Evolutionary conservation across 2,329 filamentous ascomycete species (phyloP).

Genomic region (Fonsecaea nubica): DNA sequence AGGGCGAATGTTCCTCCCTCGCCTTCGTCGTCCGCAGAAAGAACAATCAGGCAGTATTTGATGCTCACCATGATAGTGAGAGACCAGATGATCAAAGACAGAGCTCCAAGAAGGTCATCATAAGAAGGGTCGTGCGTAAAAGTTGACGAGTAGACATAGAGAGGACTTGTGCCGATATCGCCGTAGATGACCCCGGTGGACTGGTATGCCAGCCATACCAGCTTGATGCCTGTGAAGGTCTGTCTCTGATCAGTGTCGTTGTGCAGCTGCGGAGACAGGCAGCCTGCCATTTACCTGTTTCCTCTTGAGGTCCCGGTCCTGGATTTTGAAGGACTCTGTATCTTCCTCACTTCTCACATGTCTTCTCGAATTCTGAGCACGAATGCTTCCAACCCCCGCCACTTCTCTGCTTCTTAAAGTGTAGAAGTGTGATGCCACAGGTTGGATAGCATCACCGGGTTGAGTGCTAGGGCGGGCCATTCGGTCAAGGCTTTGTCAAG

Average conservation of each 20-base stretch:
- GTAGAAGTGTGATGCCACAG: slow-evolving; percentile 22
- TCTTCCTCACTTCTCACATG: not conserved
- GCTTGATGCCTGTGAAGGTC: slow-evolving; percentile 42
- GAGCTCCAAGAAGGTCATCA: slow-evolving; percentile 59
- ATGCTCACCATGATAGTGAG: slow-evolving; percentile 63
- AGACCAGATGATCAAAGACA: slow-evolving; percentile 63
- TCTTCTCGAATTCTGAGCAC: not conserved
- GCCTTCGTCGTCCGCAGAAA: slow-evolving; percentile 63
- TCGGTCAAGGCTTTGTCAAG: not conserved
- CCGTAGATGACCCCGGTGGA: slow-evolving; percentile 65
- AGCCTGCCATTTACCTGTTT: slow-evolving; percentile 28
- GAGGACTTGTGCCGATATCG: slow-evolving; percentile 63
- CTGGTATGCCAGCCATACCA: slow-evolving; percentile 59
- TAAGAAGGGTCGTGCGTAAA: slow-evolving; percentile 55
- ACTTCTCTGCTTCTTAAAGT: slow-evolving; percentile 21
- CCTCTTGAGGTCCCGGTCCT: slow-evolving; percentile 36
- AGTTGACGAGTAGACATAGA: slow-evolving; percentile 64
- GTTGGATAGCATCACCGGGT: slow-evolving; percentile 21
- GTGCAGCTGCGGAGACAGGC: not conserved
- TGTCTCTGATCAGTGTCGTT: slow-evolving; percentile 7
- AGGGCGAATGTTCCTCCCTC: slow-evolving; percentile 64
- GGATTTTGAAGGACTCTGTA: not conserved
- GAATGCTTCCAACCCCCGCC: slow-evolving; percentile 23
- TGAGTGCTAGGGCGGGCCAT: slow-evolving; percentile 16
- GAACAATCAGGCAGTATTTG: slow-evolving; percentile 63